These are phyloP conservation scores for Phytopythium sindhum DNA, from an alignment of 352 stramenopile genomes.

Conservation along the genomic window DNA sequence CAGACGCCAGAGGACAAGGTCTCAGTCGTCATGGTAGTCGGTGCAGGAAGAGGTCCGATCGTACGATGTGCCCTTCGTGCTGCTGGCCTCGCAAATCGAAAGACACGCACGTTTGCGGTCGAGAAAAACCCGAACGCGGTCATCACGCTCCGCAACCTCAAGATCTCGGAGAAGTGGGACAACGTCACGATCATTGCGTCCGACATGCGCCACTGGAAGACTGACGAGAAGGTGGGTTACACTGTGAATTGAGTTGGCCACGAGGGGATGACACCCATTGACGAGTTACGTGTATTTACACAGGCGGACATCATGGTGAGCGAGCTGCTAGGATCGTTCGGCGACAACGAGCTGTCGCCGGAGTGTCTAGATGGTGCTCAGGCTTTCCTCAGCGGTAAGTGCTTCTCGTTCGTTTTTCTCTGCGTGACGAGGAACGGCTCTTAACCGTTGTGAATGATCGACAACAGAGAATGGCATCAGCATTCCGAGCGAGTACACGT, in stretches of 20 bases:
- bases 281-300: not conserved
- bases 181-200: constrained; percentile 79
- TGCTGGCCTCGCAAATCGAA: constrained; percentile 51
- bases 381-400: constrained; percentile 83
- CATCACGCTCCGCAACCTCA: constrained; percentile 89
- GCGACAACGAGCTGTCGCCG: constrained; percentile 98
- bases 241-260: not conserved
- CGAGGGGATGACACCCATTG: not conserved
- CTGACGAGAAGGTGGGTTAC: constrained; percentile 44
- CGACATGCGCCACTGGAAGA: constrained; percentile 86
- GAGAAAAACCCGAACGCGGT: constrained; percentile 99
- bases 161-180: constrained; percentile 85
- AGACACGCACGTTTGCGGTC: constrained; percentile 91
- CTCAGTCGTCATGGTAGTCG: constrained; percentile 88
- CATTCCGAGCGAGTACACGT: constrained; percentile 93
- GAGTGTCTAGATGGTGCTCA: constrained; percentile 97
- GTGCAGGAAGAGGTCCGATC: constrained; percentile 95
- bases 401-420: not conserved
- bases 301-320: constrained; percentile 94
- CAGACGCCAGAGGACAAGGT: constrained; percentile 55
- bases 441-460: constrained; percentile 7
- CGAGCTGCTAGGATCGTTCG: constrained; percentile 96
- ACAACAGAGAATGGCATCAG: constrained; percentile 75
- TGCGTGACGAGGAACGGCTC: not conserved
- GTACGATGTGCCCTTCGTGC: constrained; percentile 88